A percentile compares a stretch with the other conserved stretches of the same genome.
Evolutionary conservation across 805 yeast species (phyloP).

Genomic region (Hanseniaspora taiwanica): DNA sequence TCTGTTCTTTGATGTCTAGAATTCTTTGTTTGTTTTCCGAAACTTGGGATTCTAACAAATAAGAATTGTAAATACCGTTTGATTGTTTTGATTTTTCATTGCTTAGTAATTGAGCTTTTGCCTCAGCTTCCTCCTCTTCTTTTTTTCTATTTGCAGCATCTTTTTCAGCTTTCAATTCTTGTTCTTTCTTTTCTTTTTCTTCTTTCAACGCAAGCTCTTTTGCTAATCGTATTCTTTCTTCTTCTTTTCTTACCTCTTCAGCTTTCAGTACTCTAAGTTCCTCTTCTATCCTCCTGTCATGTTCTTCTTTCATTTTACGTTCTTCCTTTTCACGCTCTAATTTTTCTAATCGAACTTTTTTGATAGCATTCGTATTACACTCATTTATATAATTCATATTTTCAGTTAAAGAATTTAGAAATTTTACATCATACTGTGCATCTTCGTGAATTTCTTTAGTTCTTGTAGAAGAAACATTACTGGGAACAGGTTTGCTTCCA

Average conservation of each 20-base stretch:
- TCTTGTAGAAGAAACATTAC: too few relatives aligned
- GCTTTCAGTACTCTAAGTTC: too few relatives aligned
- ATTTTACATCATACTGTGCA: too few relatives aligned
- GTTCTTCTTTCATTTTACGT: constrained; percentile 9
- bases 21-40: constrained; percentile 38
- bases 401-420: neutral
- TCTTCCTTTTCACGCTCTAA: neutral
- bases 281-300: constrained; percentile 9
- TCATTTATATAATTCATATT: neutral
- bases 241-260: constrained; percentile 13
- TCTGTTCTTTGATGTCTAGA: constrained; percentile 41
- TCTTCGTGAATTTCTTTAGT: too few relatives aligned
- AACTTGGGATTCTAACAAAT: constrained; percentile 30
- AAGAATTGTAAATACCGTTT: constrained; percentile 24
- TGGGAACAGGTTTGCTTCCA: too few relatives aligned
- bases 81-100: constrained; percentile 14
- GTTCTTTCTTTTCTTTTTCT: constrained; percentile 7
- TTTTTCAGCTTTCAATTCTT: constrained; percentile 13
- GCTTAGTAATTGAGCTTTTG: constrained; percentile 6
- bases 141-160: constrained; percentile 17
- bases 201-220: constrained; percentile 8
- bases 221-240: too few relatives aligned
- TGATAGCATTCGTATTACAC: neutral
- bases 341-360: neutral
- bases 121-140: constrained; percentile 10